Percentiles rank a stretch among this genome's conserved stretches.
These are phyloP conservation scores for Lizonia empirigonia DNA, from an alignment of 2,329 filamentous ascomycete genomes.

Conservation along the genomic window DNA sequence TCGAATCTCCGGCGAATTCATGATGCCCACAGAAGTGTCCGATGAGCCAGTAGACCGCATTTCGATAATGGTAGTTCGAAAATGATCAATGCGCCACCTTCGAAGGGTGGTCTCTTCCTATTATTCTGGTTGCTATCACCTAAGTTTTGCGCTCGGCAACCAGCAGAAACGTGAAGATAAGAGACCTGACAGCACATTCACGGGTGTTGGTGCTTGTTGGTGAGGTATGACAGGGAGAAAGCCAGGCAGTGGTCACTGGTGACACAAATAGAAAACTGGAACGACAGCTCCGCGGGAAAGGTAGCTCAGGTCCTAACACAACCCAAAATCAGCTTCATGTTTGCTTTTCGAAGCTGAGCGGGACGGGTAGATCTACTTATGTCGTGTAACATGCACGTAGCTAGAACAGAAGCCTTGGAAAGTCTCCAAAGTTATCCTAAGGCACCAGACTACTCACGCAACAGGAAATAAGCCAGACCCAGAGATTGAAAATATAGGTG, in stretches of 20 bases:
- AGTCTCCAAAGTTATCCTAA: background rate
- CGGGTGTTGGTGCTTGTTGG: no score
- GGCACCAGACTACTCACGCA: background rate
- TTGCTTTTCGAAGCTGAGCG: background rate
- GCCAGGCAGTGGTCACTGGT: no score
- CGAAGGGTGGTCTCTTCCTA: no score
- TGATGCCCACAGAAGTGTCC: background rate
- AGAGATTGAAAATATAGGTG: background rate
- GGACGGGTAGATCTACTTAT: background rate
- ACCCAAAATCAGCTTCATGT: background rate
- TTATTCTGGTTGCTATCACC: no score
- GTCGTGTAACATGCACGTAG: background rate
- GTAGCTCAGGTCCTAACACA: background rate
- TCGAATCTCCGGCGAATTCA: background rate
- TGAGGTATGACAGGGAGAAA: no score
- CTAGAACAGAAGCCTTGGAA: background rate
- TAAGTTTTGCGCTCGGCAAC: no score
- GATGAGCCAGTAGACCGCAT: conserved; percentile 3
- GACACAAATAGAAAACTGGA: no score
- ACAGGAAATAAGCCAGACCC: background rate
- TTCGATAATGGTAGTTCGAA: no score
- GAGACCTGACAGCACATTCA: no score
- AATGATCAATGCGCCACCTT: no score
- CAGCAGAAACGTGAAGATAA: no score
- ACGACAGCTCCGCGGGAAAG: background rate